Evolutionary conservation across 2,329 filamentous ascomycete species (phyloP), one percentile per base, ranked within the genome.

Genomic region (Fusarium anthophilum): DNA sequence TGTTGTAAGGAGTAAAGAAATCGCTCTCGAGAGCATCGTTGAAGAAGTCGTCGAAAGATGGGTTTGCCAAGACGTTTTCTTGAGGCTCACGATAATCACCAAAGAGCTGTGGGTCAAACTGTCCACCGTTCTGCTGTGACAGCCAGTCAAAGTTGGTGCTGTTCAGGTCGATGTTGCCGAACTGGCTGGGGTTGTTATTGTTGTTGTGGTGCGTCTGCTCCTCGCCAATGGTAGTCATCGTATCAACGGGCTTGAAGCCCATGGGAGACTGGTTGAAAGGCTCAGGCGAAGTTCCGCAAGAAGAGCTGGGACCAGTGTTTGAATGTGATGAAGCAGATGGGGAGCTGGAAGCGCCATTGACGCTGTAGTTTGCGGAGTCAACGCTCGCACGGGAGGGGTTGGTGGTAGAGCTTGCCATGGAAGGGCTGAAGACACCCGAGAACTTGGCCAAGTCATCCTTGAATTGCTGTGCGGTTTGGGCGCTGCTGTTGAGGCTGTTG

Each of bases 51-150:
- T 94, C 93, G 74, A 97, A 93, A 14, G 91, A 90, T 48, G 88
- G 89, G 79, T 85, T 91, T 74, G 87, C 86, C 24, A 97, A 84
- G 20, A 97, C 88, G 63, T 92, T 96, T 65, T 94, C 93, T 78
- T 97, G 94, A 1, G 94, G 91, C 79, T 99, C 96, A 59, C 96
- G 92, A 83, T 98, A 98, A 77, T 95, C 94, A 61, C 93, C 94
- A 81, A 98, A 98, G 9, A 98, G 87, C 63, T 96, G 91, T 1
- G 96, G 96, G 71, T 98, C 95, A 78, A 98, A 98, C 73, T 93
- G 91, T 63, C 94, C 94, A 65, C 92, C 92, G 77, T 95, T 96
- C 80, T 97, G 93, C 77, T 92, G 91, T 44, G 91, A 89, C 56
- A 96, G 86, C 90, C 92, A 95, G 80, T 94, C 92, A 77, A 94